Conservation (phyloP, 2,329 filamentous ascomycete species). For the Gliomastix tumulicola region DNA sequence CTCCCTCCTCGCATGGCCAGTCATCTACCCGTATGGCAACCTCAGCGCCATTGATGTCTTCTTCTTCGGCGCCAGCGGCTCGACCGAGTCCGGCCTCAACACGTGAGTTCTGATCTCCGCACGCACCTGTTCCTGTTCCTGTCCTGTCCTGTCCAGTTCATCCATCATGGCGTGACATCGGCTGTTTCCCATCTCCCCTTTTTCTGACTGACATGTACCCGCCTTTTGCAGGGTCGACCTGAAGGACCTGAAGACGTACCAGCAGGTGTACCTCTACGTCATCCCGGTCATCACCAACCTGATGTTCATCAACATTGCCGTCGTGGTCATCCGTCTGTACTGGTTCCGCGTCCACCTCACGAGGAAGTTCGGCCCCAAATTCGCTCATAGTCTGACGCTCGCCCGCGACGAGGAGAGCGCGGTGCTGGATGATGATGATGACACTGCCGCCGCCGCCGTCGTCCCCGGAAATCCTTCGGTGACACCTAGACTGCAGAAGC, state of each 20-base stretch:
- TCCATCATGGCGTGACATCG: too few relatives aligned
- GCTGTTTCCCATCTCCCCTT: background rate
- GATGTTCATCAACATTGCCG: conserved; percentile 39
- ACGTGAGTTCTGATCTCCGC: too few relatives aligned
- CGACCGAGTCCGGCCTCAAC: conserved; percentile 44
- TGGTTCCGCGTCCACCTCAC: conserved; percentile 41
- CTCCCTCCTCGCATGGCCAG: conserved; percentile 2
- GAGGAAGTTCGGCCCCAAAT: conserved; percentile 25
- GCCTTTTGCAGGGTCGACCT: conserved; percentile 32
- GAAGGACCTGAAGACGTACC: conserved; percentile 38
- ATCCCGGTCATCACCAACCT: conserved; percentile 39
- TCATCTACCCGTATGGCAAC: conserved; percentile 4
- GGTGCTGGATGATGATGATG: too few relatives aligned
- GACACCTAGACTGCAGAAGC: background rate
- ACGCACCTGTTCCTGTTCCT: too few relatives aligned
- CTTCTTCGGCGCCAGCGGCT: conserved; percentile 40
- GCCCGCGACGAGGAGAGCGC: background rate
- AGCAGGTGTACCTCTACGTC: conserved; percentile 43
- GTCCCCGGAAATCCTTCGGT: background rate
- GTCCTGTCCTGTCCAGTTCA: too few relatives aligned
- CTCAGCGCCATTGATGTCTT: conserved; percentile 34
- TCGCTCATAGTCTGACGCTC: conserved; percentile 2
- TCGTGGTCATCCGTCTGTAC: conserved; percentile 35
- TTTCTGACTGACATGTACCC: background rate
- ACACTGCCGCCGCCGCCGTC: too few relatives aligned